phyloP scores from a whole-genome alignment of 1,139 yeast species.

The Geotrichum australiense region DNA sequence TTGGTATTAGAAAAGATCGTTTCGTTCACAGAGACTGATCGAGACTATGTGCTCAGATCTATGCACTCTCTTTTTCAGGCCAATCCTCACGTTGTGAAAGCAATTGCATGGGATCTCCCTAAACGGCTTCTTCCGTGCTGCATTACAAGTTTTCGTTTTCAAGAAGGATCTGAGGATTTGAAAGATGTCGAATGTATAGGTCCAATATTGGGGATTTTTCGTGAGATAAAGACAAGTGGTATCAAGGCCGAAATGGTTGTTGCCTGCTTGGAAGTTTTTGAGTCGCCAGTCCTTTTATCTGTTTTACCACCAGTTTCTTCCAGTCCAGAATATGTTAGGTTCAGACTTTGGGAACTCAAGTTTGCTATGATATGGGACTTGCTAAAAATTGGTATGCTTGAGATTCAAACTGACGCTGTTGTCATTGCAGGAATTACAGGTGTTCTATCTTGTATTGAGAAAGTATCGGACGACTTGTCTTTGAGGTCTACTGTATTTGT shows the following conservation, averaged over 20 bases:
- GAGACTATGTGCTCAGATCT: conserved; percentile 38
- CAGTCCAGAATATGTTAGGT: conserved; percentile 20
- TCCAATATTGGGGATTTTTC: conserved; percentile 45
- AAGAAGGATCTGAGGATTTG: conserved; percentile 23
- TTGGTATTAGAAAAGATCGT: conserved; percentile 39
- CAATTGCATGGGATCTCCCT: conserved; percentile 89
- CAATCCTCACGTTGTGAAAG: conserved; percentile 45
- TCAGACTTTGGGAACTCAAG: conserved; percentile 46
- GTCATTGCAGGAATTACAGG: conserved; percentile 59
- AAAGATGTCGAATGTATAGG: conserved; percentile 24
- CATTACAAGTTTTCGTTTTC: conserved; percentile 22
- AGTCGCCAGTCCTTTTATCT: conserved; percentile 44
- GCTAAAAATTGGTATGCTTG: conserved; percentile 31
- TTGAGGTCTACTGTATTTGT: conserved; percentile 40
- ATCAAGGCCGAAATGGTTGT: conserved; percentile 74
- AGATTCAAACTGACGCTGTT: conserved; percentile 59
- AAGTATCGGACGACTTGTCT: conserved; percentile 35
- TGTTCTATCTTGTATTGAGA: conserved; percentile 44
- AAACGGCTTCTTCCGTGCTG: conserved; percentile 43
- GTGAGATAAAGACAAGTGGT: conserved; percentile 54
- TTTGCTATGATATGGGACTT: conserved; percentile 60
- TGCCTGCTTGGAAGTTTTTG: conserved; percentile 61
- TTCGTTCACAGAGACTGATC: conserved; percentile 38
- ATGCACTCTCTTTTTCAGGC: conserved; percentile 39
- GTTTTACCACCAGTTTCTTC: conserved; percentile 24